A percentile compares a stretch with the other conserved stretches of the same genome.
These are phyloP conservation scores for Globisporangium viniferum DNA, from an alignment of 352 stramenopile species.

Conservation along the genomic window DNA sequence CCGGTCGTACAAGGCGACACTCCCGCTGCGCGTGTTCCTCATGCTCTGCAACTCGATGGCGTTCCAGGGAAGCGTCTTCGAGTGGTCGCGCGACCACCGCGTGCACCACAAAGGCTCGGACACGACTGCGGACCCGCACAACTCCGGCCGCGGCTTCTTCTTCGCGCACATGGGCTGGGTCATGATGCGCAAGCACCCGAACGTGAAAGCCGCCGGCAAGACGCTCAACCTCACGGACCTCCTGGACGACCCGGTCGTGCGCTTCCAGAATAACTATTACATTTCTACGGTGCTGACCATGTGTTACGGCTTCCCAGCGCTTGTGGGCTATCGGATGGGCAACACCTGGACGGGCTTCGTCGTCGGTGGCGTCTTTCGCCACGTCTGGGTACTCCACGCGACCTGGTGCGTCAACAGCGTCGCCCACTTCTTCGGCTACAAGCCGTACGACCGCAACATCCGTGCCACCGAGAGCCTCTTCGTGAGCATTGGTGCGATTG, in stretches of 20 bases:
- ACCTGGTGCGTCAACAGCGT: slow-evolving; percentile 99
- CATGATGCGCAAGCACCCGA: slow-evolving; percentile 97
- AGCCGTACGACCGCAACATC: slow-evolving; percentile 96
- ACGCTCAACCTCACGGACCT: slow-evolving; percentile 97
- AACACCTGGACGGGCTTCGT: slow-evolving; percentile 95
- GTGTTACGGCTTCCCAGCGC: slow-evolving; percentile 96
- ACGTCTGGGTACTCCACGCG: slow-evolving; percentile 96
- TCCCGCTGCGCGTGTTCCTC: slow-evolving; percentile 90
- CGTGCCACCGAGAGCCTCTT: slow-evolving; percentile 96
- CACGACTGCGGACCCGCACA: slow-evolving; percentile 93
- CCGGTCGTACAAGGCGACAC: slow-evolving; percentile 93
- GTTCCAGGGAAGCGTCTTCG: slow-evolving; percentile 95
- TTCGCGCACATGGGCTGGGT: slow-evolving; percentile 99
- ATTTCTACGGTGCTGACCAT: slow-evolving; percentile 89
- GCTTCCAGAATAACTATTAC: slow-evolving; percentile 96
- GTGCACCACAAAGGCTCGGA: slow-evolving; percentile 99
- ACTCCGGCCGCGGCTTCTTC: slow-evolving; percentile 97
- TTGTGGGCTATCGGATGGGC: slow-evolving; percentile 89
- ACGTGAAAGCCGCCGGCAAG: slow-evolving; percentile 76
- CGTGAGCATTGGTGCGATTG: slow-evolving; percentile 94
- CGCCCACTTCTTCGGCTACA: slow-evolving; percentile 98
- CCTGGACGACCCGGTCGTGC: slow-evolving; percentile 91
- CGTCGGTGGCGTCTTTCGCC: slow-evolving; percentile 93
- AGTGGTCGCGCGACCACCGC: slow-evolving; percentile 98
- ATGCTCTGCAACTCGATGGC: slow-evolving; percentile 99